Conservation (phyloP, 345 rosid genomes). For the Moricandia moricandioides region DNA sequence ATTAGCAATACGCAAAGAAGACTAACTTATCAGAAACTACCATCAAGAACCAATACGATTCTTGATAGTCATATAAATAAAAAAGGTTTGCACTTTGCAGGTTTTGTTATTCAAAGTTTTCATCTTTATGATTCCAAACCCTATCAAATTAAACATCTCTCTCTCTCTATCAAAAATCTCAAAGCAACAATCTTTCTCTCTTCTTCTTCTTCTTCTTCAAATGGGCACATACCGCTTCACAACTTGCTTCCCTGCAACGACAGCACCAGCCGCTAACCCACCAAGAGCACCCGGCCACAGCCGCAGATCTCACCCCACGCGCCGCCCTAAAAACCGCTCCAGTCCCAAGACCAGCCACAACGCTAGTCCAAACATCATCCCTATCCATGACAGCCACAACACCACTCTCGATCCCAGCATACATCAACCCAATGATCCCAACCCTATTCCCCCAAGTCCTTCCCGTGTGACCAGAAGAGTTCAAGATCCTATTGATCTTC, state of each 20-base stretch:
- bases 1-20: not conserved
- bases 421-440: conserved; percentile 74
- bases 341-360: conserved; percentile 85
- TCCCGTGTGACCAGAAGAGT: conserved; percentile 75
- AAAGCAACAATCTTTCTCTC: not conserved
- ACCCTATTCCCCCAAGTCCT: conserved; percentile 77
- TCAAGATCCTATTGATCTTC: conserved; percentile 68
- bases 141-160: conserved; percentile 23
- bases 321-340: conserved; percentile 91
- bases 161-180: conserved; percentile 29
- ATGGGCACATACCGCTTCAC: conserved; percentile 80
- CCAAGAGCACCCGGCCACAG: conserved; percentile 97
- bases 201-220: conserved; percentile 22
- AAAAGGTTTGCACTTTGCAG: conserved; percentile 5
- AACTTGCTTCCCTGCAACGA: conserved; percentile 72
- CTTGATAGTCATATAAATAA: not conserved
- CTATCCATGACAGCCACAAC: conserved; percentile 57
- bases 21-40: conserved; percentile 7
- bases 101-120: conserved; percentile 23
- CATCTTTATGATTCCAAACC: conserved; percentile 29
- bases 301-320: conserved; percentile 87
- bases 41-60: conserved; percentile 1
- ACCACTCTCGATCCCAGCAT: conserved; percentile 79
- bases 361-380: conserved; percentile 91
- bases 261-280: conserved; percentile 75